Evolutionary conservation across 192 early-diverging fungal genomes (phyloP).

Genomic region (Coemansia sp.): DNA sequence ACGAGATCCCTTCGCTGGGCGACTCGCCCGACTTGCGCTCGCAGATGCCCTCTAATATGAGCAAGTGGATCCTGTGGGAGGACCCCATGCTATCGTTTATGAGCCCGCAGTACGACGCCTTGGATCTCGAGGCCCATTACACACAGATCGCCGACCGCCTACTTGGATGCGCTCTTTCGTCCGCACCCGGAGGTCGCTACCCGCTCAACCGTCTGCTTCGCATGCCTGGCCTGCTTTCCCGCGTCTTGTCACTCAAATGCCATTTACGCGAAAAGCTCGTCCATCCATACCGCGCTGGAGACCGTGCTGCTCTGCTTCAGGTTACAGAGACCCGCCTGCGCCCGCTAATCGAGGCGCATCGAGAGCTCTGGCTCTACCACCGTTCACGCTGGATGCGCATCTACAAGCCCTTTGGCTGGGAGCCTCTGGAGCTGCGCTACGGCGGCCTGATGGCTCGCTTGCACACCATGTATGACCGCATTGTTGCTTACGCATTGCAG

Average conservation of each 20-base stretch:
- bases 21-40: slow-evolving; percentile 52
- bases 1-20: slow-evolving; percentile 54
- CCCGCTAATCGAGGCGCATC: slow-evolving; percentile 61
- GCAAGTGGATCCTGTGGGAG: slow-evolving; percentile 88
- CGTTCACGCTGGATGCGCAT: slow-evolving; percentile 73
- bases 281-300: slow-evolving; percentile 58
- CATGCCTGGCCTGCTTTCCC: slow-evolving; percentile 67
- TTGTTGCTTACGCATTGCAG: slow-evolving; percentile 57
- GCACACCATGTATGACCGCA: slow-evolving; percentile 66
- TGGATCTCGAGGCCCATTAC: slow-evolving; percentile 72
- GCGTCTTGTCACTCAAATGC: slow-evolving; percentile 68
- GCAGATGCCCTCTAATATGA: slow-evolving; percentile 67
- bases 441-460: slow-evolving; percentile 68
- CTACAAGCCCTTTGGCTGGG: slow-evolving; percentile 86
- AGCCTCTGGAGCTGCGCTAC: slow-evolving; percentile 80
- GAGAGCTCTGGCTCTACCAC: slow-evolving; percentile 79
- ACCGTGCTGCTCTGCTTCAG: slow-evolving; percentile 57
- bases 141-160: slow-evolving; percentile 56
- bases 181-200: slow-evolving; percentile 29
- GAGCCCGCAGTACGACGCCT: slow-evolving; percentile 70
- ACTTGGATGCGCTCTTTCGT: slow-evolving; percentile 48
- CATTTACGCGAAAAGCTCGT: slow-evolving; percentile 64
- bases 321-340: slow-evolving; percentile 58
- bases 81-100: slow-evolving; percentile 75
- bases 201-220: slow-evolving; percentile 71